Evolutionary conservation across 208 protist species (phyloP).

Genomic region (Acanthamoeba culbertsoni): DNA sequence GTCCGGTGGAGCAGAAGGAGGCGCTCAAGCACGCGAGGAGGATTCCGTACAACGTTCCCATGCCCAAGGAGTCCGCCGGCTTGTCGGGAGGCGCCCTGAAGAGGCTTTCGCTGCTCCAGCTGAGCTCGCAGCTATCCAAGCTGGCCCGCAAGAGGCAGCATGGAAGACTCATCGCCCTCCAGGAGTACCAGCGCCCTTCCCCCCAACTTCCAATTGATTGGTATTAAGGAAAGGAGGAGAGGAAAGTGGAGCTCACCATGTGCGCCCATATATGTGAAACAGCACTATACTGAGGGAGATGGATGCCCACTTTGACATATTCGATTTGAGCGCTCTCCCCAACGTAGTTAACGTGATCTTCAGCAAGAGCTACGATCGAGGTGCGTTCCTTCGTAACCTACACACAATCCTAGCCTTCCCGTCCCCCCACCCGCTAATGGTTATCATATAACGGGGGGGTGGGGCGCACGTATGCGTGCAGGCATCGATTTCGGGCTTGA

Average conservation of each 20-base stretch:
- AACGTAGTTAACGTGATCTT: conserved; percentile 3
- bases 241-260: neutral
- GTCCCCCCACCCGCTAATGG: neutral
- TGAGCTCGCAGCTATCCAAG: neutral
- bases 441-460: no score
- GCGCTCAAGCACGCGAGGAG: neutral
- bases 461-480: neutral
- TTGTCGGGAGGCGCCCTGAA: neutral
- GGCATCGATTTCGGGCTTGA: neutral
- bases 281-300: neutral
- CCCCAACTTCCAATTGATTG: neutral
- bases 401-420: neutral
- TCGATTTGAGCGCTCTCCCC: neutral
- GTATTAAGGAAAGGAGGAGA: no score
- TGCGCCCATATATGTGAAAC: neutral
- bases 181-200: neutral
- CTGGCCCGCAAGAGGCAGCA: conserved; percentile 9
- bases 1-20: neutral
- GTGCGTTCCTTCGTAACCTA: neutral
- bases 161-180: neutral
- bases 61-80: neutral
- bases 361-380: neutral
- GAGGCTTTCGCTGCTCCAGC: neutral
- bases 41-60: neutral
- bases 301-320: neutral